A percentile compares a stretch with the other conserved stretches of the same genome.
phyloP scores from a whole-genome alignment of 2,329 filamentous ascomycete species.

The Ramichloridium luteum region DNA sequence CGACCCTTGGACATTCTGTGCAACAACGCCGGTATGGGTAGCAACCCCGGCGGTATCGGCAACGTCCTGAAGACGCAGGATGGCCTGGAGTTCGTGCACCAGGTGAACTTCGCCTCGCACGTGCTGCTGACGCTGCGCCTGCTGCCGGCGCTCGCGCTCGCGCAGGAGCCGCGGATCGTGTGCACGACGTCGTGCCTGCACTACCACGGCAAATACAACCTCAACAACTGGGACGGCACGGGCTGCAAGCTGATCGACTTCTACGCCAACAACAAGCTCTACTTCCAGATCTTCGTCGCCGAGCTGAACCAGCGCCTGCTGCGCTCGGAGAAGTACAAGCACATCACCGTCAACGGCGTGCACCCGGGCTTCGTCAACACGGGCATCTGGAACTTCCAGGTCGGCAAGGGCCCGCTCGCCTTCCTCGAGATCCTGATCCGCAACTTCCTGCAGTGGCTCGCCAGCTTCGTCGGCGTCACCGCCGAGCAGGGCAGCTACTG shows the following conservation, averaged over 20 bases:
- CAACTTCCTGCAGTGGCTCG: slow-evolving; percentile 5
- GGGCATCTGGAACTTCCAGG: slow-evolving; percentile 19
- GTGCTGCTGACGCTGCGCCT: slow-evolving; percentile 20
- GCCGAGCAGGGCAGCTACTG: slow-evolving; percentile 17
- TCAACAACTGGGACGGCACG: slow-evolving; percentile 17
- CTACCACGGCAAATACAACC: slow-evolving; percentile 4
- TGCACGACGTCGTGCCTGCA: slow-evolving; percentile 7
- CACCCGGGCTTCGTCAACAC: slow-evolving; percentile 24
- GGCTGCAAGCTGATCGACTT: slow-evolving; percentile 8
- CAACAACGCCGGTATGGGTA: slow-evolving; percentile 23
- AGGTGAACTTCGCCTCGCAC: slow-evolving; percentile 25
- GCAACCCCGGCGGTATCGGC: slow-evolving; percentile 6
- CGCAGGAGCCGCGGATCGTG: slow-evolving; percentile 16
- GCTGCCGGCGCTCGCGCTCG: slow-evolving; percentile 18
- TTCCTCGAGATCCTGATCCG: slow-evolving; percentile 1
- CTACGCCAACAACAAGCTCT: slow-evolving; percentile 26
- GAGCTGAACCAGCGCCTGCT: slow-evolving; percentile 21
- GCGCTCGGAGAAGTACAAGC: slow-evolving; percentile 12
- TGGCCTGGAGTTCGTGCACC: slow-evolving; percentile 19
- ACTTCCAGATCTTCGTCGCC: slow-evolving; percentile 24
- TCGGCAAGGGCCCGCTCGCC: slow-evolving; percentile 1
- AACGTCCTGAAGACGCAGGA: slow-evolving; percentile 15
- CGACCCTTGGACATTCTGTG: slow-evolving; percentile 16
- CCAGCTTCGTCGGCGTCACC: slow-evolving; percentile 12
- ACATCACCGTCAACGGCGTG: slow-evolving; percentile 23